A percentile compares a stretch with the other conserved stretches of the same genome.
phyloP scores from a whole-genome alignment of 805 yeast genomes.

The Metschnikowia corniflorae region DNA sequence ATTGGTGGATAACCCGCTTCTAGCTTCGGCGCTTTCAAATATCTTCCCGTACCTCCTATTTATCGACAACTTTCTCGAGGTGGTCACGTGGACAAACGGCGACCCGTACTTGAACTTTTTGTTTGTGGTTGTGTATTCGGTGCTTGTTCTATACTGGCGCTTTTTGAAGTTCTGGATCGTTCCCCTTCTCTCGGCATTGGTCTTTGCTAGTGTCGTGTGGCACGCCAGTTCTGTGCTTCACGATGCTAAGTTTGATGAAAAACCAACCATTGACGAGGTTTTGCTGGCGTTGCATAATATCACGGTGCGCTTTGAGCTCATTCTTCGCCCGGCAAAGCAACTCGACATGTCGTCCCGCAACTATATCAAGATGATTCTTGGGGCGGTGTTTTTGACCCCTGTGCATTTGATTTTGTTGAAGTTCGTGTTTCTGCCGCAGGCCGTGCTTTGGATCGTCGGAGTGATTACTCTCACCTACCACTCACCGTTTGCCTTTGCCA shows the following conservation, averaged over 20 bases:
- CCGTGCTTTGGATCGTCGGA: conserved; percentile 37
- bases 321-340: conserved; percentile 38
- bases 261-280: conserved; percentile 53
- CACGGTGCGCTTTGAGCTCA: conserved; percentile 38
- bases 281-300: conserved; percentile 46
- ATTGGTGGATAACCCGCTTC: conserved; percentile 42
- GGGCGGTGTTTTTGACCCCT: conserved; percentile 40
- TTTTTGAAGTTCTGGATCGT: conserved; percentile 30
- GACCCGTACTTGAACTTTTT: conserved; percentile 47
- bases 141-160: conserved; percentile 42
- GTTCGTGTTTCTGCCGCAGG: conserved; percentile 29
- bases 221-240: conserved; percentile 37
- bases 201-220: conserved; percentile 44
- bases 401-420: conserved; percentile 37
- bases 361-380: conserved; percentile 27
- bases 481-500: conserved; percentile 46
- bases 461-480: conserved; percentile 40
- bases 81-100: conserved; percentile 54
- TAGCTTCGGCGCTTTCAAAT: conserved; percentile 45
- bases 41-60: conserved; percentile 47
- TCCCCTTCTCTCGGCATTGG: conserved; percentile 37
- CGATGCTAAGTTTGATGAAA: conserved; percentile 42
- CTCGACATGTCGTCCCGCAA: conserved; percentile 25
- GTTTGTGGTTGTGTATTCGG: conserved; percentile 35
- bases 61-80: conserved; percentile 41